phyloP scores from a whole-genome alignment of 352 stramenopile genomes.

The Phytophthora sansomeana region DNA sequence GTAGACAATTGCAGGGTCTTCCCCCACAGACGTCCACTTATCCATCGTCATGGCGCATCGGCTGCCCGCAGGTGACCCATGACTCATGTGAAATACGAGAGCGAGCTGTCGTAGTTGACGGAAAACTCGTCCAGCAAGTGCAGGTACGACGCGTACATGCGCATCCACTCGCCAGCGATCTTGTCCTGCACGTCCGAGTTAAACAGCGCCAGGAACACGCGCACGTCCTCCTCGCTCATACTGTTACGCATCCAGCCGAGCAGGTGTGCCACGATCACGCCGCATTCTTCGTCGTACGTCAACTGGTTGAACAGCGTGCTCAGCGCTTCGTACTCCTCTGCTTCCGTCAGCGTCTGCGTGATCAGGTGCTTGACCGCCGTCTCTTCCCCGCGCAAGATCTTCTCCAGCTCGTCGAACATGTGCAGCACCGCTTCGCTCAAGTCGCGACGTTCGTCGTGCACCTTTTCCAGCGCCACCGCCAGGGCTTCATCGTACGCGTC shows the following conservation, averaged over 20 bases:
- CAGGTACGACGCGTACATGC: slow-evolving; percentile 67
- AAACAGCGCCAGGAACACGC: slow-evolving; percentile 64
- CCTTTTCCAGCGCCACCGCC: slow-evolving; percentile 51
- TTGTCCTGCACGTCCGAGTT: slow-evolving; percentile 58
- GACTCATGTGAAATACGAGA: slow-evolving; percentile 73
- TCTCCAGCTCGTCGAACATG: slow-evolving; percentile 61
- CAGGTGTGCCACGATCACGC: slow-evolving; percentile 66
- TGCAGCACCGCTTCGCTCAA: slow-evolving; percentile 51
- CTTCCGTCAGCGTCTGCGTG: slow-evolving; percentile 56
- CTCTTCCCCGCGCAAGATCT: slow-evolving; percentile 62
- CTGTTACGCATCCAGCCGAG: slow-evolving; percentile 76
- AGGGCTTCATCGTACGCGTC: slow-evolving; percentile 66
- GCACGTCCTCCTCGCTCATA: slow-evolving; percentile 55
- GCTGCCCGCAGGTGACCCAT: not conserved
- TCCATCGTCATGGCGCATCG: slow-evolving; percentile 18
- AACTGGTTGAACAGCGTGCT: slow-evolving; percentile 71
- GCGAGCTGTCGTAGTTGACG: slow-evolving; percentile 62
- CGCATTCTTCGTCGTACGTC: slow-evolving; percentile 52
- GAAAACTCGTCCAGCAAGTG: slow-evolving; percentile 74
- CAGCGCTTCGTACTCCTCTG: slow-evolving; percentile 68
- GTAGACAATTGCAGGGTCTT: not conserved
- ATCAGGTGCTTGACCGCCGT: slow-evolving; percentile 61
- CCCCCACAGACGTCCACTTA: no score
- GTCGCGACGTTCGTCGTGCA: slow-evolving; percentile 58
- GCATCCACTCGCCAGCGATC: slow-evolving; percentile 77